Conservation (phyloP, 2,329 filamentous ascomycete genomes). For the Colletotrichum incanum region DNA sequence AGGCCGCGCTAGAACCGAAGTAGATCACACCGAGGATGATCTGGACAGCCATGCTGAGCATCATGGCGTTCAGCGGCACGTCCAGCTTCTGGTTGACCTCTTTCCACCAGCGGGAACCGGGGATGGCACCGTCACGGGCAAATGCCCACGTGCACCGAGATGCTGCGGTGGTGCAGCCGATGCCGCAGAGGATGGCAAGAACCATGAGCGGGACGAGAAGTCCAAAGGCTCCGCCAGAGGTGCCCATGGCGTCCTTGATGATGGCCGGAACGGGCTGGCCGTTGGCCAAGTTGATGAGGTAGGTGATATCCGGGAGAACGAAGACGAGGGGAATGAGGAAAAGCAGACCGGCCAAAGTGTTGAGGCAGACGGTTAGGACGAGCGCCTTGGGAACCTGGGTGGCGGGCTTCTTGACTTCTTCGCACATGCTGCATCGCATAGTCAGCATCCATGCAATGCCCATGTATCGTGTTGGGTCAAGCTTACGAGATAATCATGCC, state of each 20-base stretch:
- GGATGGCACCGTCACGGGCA: conserved; percentile 79
- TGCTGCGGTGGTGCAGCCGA: conserved; percentile 78
- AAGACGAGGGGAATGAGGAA: conserved; percentile 80
- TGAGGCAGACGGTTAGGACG: conserved; percentile 77
- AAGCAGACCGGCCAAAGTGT: conserved; percentile 76
- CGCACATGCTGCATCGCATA: conserved; percentile 73
- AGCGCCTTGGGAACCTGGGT: conserved; percentile 82
- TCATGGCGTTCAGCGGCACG: conserved; percentile 80
- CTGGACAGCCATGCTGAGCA: conserved; percentile 78
- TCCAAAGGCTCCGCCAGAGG: conserved; percentile 72
- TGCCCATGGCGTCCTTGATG: conserved; percentile 74
- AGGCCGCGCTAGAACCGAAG: conserved; percentile 79
- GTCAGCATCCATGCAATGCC: conserved; percentile 30
- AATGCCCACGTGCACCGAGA: conserved; percentile 80
- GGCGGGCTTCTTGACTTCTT: conserved; percentile 77
- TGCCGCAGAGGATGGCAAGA: conserved; percentile 77
- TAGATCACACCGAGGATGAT: conserved; percentile 77
- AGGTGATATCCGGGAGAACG: conserved; percentile 75
- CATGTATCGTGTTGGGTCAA: conserved; percentile 31
- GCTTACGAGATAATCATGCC: conserved; percentile 85
- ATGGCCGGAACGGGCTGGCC: conserved; percentile 77
- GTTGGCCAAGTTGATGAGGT: conserved; percentile 67
- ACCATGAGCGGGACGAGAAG: conserved; percentile 77
- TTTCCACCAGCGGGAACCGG: conserved; percentile 74
- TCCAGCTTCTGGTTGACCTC: conserved; percentile 74